A percentile compares a stretch with the other conserved stretches of the same genome.
phyloP scores from a whole-genome alignment of 1,284 basidiomycete species.

The Xerocomus nothofagi region DNA sequence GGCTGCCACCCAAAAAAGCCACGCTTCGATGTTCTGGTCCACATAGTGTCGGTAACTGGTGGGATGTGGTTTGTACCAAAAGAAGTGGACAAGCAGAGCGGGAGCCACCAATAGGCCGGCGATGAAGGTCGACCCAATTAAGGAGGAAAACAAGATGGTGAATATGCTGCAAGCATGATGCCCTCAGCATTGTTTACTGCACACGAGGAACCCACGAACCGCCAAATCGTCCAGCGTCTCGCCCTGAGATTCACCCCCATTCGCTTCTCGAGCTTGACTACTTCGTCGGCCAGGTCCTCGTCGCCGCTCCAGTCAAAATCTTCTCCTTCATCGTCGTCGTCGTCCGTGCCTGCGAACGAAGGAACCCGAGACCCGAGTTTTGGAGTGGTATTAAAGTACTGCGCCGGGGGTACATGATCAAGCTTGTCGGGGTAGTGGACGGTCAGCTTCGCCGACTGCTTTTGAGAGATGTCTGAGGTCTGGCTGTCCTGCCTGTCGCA shows the following conservation, averaged over 20 bases:
- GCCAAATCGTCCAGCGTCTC: slow-evolving; percentile 52
- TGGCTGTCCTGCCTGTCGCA: slow-evolving; percentile 13
- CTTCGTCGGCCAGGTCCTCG: slow-evolving; percentile 68
- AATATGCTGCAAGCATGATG: slow-evolving; percentile 44
- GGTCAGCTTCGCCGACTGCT: slow-evolving; percentile 31
- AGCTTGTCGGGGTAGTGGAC: slow-evolving; percentile 58
- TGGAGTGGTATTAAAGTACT: slow-evolving; percentile 24
- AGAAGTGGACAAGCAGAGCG: slow-evolving; percentile 62
- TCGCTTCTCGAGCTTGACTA: slow-evolving; percentile 59
- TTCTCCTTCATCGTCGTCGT: slow-evolving; percentile 53
- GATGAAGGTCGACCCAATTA: slow-evolving; percentile 68
- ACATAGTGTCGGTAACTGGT: slow-evolving; percentile 58
- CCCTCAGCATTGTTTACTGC: slow-evolving; percentile 2
- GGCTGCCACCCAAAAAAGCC: slow-evolving; percentile 77
- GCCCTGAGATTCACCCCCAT: slow-evolving; percentile 52
- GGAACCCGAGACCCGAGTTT: slow-evolving; percentile 42
- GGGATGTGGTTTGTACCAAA: slow-evolving; percentile 62
- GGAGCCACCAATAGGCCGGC: slow-evolving; percentile 59
- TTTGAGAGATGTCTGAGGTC: slow-evolving; percentile 15
- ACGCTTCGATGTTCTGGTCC: slow-evolving; percentile 67
- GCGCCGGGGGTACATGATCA: slow-evolving; percentile 23
- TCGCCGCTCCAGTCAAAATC: slow-evolving; percentile 73
- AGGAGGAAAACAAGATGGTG: slow-evolving; percentile 64
- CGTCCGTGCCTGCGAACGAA: slow-evolving; percentile 56
- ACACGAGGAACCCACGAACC: slow-evolving; percentile 41